Percentiles rank a stretch among this genome's conserved stretches.
Conservation (phyloP, 768 basidiomycete genomes). For the Trametes cinnabarina region DNA sequence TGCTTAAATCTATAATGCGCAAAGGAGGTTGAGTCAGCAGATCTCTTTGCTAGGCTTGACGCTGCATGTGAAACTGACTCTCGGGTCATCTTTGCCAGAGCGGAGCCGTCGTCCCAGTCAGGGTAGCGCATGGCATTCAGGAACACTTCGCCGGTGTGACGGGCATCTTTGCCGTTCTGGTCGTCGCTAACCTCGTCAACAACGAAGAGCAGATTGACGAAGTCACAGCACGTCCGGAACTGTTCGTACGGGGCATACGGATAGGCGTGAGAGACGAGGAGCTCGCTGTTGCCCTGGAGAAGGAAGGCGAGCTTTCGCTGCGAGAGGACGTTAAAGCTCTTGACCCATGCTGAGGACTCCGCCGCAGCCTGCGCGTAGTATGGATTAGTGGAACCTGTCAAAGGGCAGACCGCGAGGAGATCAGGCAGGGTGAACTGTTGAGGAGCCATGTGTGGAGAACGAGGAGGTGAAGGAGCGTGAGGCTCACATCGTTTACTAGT, state of each 20-base stretch:
- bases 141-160: conserved; percentile 52
- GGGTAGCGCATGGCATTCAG: conserved; percentile 55
- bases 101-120: conserved; percentile 56
- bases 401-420: conserved; percentile 47
- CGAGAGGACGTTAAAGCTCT: conserved; percentile 58
- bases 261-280: conserved; percentile 63
- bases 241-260: conserved; percentile 58
- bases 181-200: conserved; percentile 72
- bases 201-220: conserved; percentile 52
- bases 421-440: conserved; percentile 54
- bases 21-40: background rate
- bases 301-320: conserved; percentile 64
- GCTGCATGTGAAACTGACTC: conserved; percentile 44
- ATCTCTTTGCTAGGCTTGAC: background rate
- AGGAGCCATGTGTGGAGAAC: conserved; percentile 13
- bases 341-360: conserved; percentile 64
- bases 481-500: background rate
- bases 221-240: conserved; percentile 64
- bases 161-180: conserved; percentile 58
- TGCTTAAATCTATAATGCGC: conserved; percentile 47
- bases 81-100: conserved; percentile 59
- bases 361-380: conserved; percentile 55
- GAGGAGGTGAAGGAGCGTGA: background rate
- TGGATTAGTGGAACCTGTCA: conserved; percentile 54
- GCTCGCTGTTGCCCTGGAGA: conserved; percentile 59